phyloP scores from a whole-genome alignment of 2,329 filamentous ascomycete genomes.

The Dactylellina cionopaga region DNA sequence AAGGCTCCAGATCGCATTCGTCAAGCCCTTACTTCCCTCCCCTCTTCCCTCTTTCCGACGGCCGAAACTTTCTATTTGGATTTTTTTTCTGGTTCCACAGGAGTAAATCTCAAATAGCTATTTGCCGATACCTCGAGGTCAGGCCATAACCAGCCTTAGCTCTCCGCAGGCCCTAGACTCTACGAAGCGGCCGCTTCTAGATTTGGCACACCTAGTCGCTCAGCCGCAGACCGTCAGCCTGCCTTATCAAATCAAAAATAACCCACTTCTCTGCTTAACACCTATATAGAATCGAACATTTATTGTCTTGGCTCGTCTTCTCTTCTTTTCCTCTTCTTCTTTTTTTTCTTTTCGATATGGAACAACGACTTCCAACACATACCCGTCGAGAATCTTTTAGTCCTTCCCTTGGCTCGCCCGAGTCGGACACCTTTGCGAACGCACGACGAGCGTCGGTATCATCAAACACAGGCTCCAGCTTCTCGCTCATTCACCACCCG shows the following conservation, averaged over 20 bases:
- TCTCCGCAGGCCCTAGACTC: conserved; percentile 9
- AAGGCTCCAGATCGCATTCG: conserved; percentile 2
- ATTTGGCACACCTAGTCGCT: conserved; percentile 49
- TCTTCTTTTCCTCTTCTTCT: conserved; percentile 23
- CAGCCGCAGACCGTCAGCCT: conserved; percentile 50
- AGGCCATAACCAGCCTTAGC: conserved; percentile 30
- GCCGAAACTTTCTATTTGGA: conserved; percentile 19
- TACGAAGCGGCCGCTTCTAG: conserved; percentile 25
- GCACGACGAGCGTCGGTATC: conserved; percentile 41
- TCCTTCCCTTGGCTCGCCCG: conserved; percentile 47
- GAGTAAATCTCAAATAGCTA: conserved; percentile 44
- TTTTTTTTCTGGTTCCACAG: conserved; percentile 21
- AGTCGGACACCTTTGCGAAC: conserved; percentile 44
- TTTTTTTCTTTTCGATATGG: conserved; percentile 35
- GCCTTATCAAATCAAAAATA: conserved; percentile 30
- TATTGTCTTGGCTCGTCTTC: conserved; percentile 18
- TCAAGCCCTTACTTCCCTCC: background rate
- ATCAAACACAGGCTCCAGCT: conserved; percentile 44
- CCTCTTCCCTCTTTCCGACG: conserved; percentile 1
- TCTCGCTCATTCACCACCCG: conserved; percentile 51
- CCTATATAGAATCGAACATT: conserved; percentile 28
- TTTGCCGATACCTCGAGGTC: conserved; percentile 27
- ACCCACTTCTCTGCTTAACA: conserved; percentile 3
- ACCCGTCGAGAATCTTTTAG: conserved; percentile 47
- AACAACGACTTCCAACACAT: conserved; percentile 50